Base-by-base conservation (phyloP, 345 rosid genomes). In the Geranium rotundifolium region DNA sequence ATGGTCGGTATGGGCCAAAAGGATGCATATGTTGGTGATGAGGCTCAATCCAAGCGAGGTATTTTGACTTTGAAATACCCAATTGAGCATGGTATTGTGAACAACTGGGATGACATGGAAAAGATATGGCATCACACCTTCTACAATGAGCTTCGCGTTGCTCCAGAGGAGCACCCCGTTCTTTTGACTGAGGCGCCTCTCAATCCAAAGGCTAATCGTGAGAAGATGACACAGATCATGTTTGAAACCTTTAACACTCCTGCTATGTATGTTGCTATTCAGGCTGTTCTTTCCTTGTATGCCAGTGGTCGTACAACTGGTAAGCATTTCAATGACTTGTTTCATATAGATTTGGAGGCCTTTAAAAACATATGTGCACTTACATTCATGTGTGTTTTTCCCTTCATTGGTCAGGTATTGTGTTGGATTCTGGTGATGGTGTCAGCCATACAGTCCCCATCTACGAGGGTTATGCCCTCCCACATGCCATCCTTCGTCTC, bases 91-190 rank as follows among this genome's bases (percentile, higher is more conserved):
- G 93, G 93, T 5, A 82, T 86, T 70, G 93, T 86, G 39, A 84
- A 74, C 75, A 86, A 86, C 60, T 86, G 92, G 92, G 92, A 86
- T 77, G 92, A 86, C 58, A 80, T 80, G 84, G 84, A 80, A 71
- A 80, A 80, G 60, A 80, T 80, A 54, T 80, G 84, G 84, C 84
- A 80, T n/a, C n/a, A n/a, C n/a, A n/a, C n/a, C n/a, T n/a, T n/a
- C n/a, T n/a, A n/a, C n/a, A n/a, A n/a, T n/a, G n/a, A n/a, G n/a
- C n/a, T n/a, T n/a, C n/a, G n/a, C n/a, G n/a, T n/a, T n/a, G n/a
- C n/a, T n/a, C n/a, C n/a, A n/a, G n/a, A n/a, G n/a, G n/a, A n/a
- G n/a, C n/a, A n/a, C n/a, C n/a, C n/a, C n/a, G n/a, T n/a, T n/a
- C n/a, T n/a, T n/a, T n/a, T n/a, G n/a, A n/a, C n/a, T n/a, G n/a